These are phyloP conservation scores for Puccinia horiana DNA, from an alignment of 1,284 basidiomycete species.

Conservation along the genomic window DNA sequence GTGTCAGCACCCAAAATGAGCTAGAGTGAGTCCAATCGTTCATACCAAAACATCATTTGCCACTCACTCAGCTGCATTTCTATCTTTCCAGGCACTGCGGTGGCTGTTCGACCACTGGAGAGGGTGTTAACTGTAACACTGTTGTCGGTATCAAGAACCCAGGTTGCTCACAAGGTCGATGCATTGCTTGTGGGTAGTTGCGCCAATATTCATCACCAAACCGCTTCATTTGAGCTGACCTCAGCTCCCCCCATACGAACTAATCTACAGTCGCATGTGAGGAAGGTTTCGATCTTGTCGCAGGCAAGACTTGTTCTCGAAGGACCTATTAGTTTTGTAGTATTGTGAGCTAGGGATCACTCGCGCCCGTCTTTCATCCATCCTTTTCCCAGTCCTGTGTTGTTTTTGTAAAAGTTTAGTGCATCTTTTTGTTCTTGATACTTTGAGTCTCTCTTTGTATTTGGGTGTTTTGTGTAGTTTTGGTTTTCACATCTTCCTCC, in stretches of 20 bases:
- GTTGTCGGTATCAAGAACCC: constrained; percentile 30
- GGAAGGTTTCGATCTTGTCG: constrained; percentile 12
- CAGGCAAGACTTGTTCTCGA: constrained; percentile 27
- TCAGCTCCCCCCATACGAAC: not conserved
- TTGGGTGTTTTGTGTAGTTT: not conserved
- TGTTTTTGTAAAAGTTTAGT: constrained; percentile 14
- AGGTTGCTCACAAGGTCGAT: constrained; percentile 32
- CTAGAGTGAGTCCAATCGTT: constrained; percentile 4
- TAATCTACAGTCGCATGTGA: constrained; percentile 29
- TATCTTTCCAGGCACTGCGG: constrained; percentile 23
- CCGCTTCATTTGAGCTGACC: not conserved
- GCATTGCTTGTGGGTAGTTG: constrained; percentile 36
- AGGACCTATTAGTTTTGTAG: not conserved
- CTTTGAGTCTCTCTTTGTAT: not conserved
- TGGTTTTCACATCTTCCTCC: not conserved
- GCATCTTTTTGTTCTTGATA: not conserved
- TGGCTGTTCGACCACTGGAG: constrained; percentile 43
- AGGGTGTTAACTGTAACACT: constrained; percentile 34
- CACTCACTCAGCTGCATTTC: not conserved
- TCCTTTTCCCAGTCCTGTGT: not conserved
- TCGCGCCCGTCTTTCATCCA: not conserved
- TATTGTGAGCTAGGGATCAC: not conserved
- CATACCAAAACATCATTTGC: not conserved
- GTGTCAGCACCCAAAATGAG: constrained; percentile 31
- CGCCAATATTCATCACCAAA: not conserved